A percentile compares a stretch with the other conserved stretches of the same genome.
Conservation (phyloP, 768 basidiomycete genomes). For the Trametes cinnabarina region DNA sequence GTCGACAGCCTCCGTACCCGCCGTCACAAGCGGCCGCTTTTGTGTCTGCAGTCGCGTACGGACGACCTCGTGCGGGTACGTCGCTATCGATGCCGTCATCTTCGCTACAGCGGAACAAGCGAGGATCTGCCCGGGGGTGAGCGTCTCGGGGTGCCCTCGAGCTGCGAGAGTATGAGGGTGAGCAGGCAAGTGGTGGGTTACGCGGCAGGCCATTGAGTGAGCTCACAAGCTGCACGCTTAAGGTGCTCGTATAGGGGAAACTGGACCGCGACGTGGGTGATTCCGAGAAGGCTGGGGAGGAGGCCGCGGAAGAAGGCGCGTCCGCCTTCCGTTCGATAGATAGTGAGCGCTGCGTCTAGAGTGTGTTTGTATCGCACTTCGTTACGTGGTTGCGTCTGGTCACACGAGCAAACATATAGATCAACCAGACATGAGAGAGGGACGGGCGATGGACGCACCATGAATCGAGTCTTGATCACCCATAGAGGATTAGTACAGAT, state of each 20-base stretch:
- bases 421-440: not conserved
- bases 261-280: conserved; percentile 93
- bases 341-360: conserved; percentile 82
- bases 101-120: conserved; percentile 91
- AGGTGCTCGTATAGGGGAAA: conserved; percentile 95
- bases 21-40: conserved; percentile 52
- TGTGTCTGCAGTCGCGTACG: conserved; percentile 96
- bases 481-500: conserved; percentile 94
- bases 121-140: conserved; percentile 67
- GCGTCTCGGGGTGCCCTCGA: conserved; percentile 37
- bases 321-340: conserved; percentile 85
- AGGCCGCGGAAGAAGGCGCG: conserved; percentile 94
- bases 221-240: conserved; percentile 83
- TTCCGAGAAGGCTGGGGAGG: conserved; percentile 89
- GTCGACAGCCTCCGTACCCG: conserved; percentile 57
- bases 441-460: conserved; percentile 53
- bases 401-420: not conserved
- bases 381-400: conserved; percentile 76
- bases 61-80: conserved; percentile 98
- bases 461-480: conserved; percentile 99
- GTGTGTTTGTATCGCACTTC: conserved; percentile 87
- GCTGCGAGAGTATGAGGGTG: conserved; percentile 26
- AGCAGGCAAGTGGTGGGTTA: too few species aligned
- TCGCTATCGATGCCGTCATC: conserved; percentile 92
- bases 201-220: too few species aligned